Conservation (phyloP, 139 green algal genomes). For the Tetradesmus obliquus region DNA sequence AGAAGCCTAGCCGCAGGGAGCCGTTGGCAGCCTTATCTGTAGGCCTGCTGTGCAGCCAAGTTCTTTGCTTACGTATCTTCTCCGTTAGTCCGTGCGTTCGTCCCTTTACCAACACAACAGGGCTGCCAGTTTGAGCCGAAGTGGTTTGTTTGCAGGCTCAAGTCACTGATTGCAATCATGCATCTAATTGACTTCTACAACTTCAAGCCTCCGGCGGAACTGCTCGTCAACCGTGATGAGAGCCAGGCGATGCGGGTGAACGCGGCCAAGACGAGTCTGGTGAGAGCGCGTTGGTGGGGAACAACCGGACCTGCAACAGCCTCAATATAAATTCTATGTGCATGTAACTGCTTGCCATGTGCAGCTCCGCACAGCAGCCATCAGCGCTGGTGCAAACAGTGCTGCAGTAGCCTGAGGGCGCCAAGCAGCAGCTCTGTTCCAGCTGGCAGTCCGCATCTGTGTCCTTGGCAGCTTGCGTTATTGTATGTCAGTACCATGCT, state of each 20-base stretch:
- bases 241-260: slow-evolving; percentile 13
- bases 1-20: not conserved
- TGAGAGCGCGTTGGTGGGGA: not conserved
- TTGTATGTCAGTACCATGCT: not conserved
- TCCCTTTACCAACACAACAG: not conserved
- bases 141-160: not conserved
- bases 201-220: slow-evolving; percentile 33
- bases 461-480: not conserved
- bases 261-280: slow-evolving; percentile 22
- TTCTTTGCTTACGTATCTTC: too few relatives aligned
- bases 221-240: slow-evolving; percentile 17
- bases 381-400: not conserved
- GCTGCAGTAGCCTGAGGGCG: not conserved
- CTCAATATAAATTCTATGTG: not conserved
- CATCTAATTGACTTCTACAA: slow-evolving; percentile 30
- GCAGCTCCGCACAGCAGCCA: not conserved
- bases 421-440: not conserved
- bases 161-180: not conserved
- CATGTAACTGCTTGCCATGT: not conserved
- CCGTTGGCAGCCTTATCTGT: not conserved
- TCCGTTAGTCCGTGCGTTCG: not conserved
- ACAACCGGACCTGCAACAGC: not conserved
- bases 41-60: too few relatives aligned
- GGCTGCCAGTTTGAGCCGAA: not conserved
- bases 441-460: not conserved